phyloP scores from a whole-genome alignment of 192 early-diverging fungal species.

The Backusella liffmaniae region DNA sequence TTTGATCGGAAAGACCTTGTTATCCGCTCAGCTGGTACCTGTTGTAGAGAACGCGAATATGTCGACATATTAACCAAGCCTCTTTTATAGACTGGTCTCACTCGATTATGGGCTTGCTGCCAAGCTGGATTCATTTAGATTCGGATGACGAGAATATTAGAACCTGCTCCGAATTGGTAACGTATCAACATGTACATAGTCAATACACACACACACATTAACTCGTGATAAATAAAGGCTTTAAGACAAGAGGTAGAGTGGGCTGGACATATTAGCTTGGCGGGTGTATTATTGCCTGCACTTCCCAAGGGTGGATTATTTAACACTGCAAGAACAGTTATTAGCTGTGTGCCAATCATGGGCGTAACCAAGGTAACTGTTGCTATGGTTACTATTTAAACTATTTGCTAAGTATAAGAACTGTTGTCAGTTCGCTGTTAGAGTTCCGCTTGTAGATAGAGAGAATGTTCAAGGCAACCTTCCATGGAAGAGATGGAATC shows the following conservation, averaged over 20 bases:
- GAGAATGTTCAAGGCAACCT: slow-evolving; percentile 14
- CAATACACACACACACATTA: neutral
- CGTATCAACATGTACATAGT: neutral
- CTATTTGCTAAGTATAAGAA: neutral
- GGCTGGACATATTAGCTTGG: slow-evolving; percentile 67
- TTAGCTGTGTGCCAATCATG: slow-evolving; percentile 33
- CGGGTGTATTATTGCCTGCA: slow-evolving; percentile 55
- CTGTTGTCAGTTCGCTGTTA: slow-evolving; percentile 39
- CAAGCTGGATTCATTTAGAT: slow-evolving; percentile 60
- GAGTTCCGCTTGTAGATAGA: slow-evolving; percentile 44
- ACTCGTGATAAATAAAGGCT: slow-evolving; percentile 24
- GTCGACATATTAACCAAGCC: neutral
- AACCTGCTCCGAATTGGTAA: slow-evolving; percentile 57
- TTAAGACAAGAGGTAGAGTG: slow-evolving; percentile 65
- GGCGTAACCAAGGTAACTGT: slow-evolving; percentile 35
- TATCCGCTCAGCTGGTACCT: slow-evolving; percentile 38
- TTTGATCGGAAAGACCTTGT: slow-evolving; percentile 48
- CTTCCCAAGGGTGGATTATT: slow-evolving; percentile 30
- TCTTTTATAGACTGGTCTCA: slow-evolving; percentile 12
- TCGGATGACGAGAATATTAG: slow-evolving; percentile 39
- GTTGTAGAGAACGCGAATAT: neutral
- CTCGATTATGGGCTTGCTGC: slow-evolving; percentile 43
- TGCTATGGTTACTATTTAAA: neutral
- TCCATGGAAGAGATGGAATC: slow-evolving; percentile 81
- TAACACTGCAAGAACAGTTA: slow-evolving; percentile 61